Percentiles rank a stretch among this genome's conserved stretches.
phyloP scores from a whole-genome alignment of 208 protist species.

The Leishmania turanica region DNA sequence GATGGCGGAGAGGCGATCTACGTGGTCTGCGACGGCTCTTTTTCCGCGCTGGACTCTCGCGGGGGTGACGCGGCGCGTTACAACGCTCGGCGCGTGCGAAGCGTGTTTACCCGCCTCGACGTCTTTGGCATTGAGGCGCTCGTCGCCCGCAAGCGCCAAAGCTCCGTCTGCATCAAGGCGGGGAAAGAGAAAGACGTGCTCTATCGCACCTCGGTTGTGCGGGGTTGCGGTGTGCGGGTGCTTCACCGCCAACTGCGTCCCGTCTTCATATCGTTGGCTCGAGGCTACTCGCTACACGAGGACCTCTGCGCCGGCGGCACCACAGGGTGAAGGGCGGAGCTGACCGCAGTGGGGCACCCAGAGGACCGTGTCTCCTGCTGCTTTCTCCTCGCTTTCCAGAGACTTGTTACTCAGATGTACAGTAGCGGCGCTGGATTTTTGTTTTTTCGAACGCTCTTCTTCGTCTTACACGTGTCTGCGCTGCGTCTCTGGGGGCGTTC shows the following conservation, averaged over 20 bases:
- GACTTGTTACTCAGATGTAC: slow-evolving; percentile 6
- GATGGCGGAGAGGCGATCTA: slow-evolving; percentile 37
- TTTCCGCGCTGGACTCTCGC: slow-evolving; percentile 35
- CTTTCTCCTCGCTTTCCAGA: neutral
- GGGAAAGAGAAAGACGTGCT: slow-evolving; percentile 23
- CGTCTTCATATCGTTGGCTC: slow-evolving; percentile 45
- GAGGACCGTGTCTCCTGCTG: neutral
- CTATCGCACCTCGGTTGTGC: slow-evolving; percentile 30
- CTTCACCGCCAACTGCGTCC: slow-evolving; percentile 40
- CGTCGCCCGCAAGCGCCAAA: slow-evolving; percentile 43
- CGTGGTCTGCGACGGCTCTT: slow-evolving; percentile 49
- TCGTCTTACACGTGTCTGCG: neutral
- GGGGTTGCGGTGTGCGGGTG: slow-evolving; percentile 47
- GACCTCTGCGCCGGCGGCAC: slow-evolving; percentile 37
- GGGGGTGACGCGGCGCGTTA: slow-evolving; percentile 33
- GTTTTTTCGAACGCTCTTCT: neutral
- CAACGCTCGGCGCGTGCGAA: slow-evolving; percentile 35
- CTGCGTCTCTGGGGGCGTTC: neutral
- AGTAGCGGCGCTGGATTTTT: neutral
- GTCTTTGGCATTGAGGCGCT: slow-evolving; percentile 66
- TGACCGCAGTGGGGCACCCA: neutral
- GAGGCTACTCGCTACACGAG: slow-evolving; percentile 56
- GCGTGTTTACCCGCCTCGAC: slow-evolving; percentile 41
- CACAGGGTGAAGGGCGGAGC: neutral
- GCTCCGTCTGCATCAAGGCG: slow-evolving; percentile 58